These are phyloP conservation scores for Xerocomellus chrysenteron DNA, from an alignment of 768 basidiomycete species.

Conservation along the genomic window DNA sequence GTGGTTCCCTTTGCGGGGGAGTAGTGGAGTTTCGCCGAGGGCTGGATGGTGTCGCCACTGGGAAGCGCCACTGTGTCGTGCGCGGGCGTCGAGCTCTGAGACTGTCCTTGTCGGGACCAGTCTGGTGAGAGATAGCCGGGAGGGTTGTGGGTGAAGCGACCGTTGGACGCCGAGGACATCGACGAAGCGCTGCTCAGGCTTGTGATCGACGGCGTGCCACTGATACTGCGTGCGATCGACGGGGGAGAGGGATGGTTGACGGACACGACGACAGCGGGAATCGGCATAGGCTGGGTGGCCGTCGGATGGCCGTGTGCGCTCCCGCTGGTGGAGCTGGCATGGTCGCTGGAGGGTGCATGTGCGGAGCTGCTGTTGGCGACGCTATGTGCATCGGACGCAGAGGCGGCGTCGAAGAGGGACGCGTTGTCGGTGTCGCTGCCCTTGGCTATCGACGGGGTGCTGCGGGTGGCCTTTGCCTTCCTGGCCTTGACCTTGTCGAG, in stretches of 20 bases:
- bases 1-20: conserved; percentile 61
- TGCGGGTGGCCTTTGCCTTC: conserved; percentile 13
- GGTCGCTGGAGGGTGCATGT: conserved; percentile 23
- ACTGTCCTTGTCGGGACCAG: conserved; percentile 21
- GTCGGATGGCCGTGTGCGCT: not conserved
- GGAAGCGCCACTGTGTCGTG: not conserved
- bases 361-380: conserved; percentile 27
- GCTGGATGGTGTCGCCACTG: not conserved
- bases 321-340: not conserved
- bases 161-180: conserved; percentile 14
- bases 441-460: not conserved
- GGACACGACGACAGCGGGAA: conserved; percentile 32
- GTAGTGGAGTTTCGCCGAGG: conserved; percentile 3
- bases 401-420: conserved; percentile 25
- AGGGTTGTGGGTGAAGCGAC: not conserved
- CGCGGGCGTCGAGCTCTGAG: not conserved
- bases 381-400: conserved; percentile 29
- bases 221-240: conserved; percentile 15
- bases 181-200: conserved; percentile 24
- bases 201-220: conserved; percentile 22
- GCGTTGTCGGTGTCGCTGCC: conserved; percentile 27
- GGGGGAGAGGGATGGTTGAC: conserved; percentile 15
- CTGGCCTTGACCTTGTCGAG: conserved; percentile 39
- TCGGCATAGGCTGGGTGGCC: conserved; percentile 2
- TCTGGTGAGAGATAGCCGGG: conserved; percentile 27